A percentile compares a stretch with the other conserved stretches of the same genome.
These are phyloP conservation scores for Haplosporangium sp. DNA, from an alignment of 371 early-diverging fungal genomes.

Conservation along the genomic window DNA sequence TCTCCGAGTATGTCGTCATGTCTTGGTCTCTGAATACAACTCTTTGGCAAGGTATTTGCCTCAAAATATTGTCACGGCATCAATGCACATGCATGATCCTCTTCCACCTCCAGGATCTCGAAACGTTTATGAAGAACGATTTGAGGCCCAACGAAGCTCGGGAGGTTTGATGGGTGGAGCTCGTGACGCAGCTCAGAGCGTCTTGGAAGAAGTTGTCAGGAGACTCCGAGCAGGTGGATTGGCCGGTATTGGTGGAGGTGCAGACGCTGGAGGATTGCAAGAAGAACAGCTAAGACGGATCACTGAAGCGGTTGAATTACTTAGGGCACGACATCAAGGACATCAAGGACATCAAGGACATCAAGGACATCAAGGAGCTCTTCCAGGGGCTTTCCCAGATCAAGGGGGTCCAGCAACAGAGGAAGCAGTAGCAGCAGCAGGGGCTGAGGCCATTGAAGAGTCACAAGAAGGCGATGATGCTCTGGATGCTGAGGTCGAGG, in stretches of 20 bases:
- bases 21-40: constrained; percentile 76
- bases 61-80: constrained; percentile 60
- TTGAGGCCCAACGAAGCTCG: constrained; percentile 35
- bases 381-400: constrained; percentile 30
- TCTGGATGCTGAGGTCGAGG: constrained; percentile 3
- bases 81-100: constrained; percentile 80
- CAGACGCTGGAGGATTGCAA: constrained; percentile 42
- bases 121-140: constrained; percentile 61
- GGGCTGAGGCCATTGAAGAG: constrained; percentile 9
- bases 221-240: constrained; percentile 21
- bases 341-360: constrained; percentile 25
- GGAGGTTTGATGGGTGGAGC: constrained; percentile 34
- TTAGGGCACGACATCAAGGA: constrained; percentile 36
- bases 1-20: constrained; percentile 76
- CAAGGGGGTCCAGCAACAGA: background rate
- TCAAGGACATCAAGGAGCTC: constrained; percentile 7
- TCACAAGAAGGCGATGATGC: background rate
- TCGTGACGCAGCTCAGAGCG: constrained; percentile 45
- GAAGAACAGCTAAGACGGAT: constrained; percentile 46
- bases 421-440: background rate
- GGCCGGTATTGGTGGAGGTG: constrained; percentile 28
- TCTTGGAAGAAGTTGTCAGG: constrained; percentile 42
- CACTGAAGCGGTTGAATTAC: constrained; percentile 48
- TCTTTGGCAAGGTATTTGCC: constrained; percentile 68
- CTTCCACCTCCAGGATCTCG: constrained; percentile 75